Conservation (phyloP, 1,284 basidiomycete species). For the Cryptococcus maquisensis region DNA sequence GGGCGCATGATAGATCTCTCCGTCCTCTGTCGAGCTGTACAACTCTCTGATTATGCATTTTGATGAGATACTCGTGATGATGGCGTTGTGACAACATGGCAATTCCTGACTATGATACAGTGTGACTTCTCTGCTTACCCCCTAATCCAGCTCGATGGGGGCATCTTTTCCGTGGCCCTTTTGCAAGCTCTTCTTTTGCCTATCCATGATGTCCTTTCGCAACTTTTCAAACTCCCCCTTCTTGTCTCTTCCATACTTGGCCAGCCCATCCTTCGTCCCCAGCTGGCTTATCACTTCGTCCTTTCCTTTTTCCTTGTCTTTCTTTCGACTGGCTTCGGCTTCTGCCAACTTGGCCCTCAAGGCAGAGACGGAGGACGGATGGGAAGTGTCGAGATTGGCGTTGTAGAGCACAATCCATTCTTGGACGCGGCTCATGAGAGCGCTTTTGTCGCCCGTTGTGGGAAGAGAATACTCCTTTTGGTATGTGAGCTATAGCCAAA, state of each 20-base stretch:
- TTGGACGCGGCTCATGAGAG: slow-evolving; percentile 35
- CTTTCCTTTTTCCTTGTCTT: slow-evolving; percentile 41
- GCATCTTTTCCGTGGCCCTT: slow-evolving; percentile 22
- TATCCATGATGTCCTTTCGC: slow-evolving; percentile 35
- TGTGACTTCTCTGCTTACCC: not conserved
- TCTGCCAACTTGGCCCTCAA: slow-evolving; percentile 36
- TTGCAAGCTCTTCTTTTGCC: slow-evolving; percentile 19
- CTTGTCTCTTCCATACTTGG: slow-evolving; percentile 35
- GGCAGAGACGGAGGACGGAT: slow-evolving; percentile 36
- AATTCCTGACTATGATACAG: slow-evolving; percentile 1
- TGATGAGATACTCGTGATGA: not conserved
- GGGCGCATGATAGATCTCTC: no score
- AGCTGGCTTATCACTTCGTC: slow-evolving; percentile 33
- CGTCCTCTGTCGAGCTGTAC: no score
- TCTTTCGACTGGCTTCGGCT: slow-evolving; percentile 27
- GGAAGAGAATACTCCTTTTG: slow-evolving; percentile 36
- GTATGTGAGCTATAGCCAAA: slow-evolving; percentile 15
- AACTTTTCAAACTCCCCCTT: slow-evolving; percentile 40
- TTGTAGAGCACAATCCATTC: slow-evolving; percentile 48
- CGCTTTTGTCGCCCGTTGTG: slow-evolving; percentile 37
- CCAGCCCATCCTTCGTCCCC: slow-evolving; percentile 30
- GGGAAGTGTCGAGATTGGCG: slow-evolving; percentile 45
- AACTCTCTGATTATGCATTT: not conserved
- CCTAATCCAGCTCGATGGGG: slow-evolving; percentile 41
- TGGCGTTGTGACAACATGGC: no score